phyloP scores from a whole-genome alignment of 176 grass and related monocot genomes.

The Urochloa ruziziensis region DNA sequence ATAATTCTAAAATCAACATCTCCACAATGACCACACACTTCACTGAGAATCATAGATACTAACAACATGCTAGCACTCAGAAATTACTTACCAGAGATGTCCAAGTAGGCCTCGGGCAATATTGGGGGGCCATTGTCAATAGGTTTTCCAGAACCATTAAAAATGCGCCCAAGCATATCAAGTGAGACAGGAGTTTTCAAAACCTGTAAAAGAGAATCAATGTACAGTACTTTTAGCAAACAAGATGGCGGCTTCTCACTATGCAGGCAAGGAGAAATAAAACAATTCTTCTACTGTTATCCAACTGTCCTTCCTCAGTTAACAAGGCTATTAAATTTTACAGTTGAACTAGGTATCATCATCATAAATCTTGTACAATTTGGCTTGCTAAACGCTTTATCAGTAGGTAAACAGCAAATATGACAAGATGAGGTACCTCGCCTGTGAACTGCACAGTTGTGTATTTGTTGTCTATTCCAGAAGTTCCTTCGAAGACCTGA shows the following conservation, averaged over 20 bases:
- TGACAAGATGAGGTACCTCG: constrained; percentile 57
- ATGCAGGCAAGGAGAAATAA: background rate
- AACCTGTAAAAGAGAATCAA: constrained; percentile 56
- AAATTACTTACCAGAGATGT: constrained; percentile 87
- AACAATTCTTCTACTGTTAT: background rate
- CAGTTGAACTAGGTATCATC: background rate
- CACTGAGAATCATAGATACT: background rate
- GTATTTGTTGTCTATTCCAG: constrained; percentile 98
- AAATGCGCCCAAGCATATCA: constrained; percentile 99
- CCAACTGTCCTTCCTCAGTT: background rate
- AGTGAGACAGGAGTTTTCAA: constrained; percentile 96
- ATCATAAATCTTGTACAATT: background rate
- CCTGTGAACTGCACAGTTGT: constrained; percentile 99
- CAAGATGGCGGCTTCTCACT: background rate
- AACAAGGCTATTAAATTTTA: background rate
- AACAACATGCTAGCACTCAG: constrained; percentile 5
- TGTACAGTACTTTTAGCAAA: background rate
- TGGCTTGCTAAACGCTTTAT: background rate
- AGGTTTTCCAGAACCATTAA: constrained; percentile 99
- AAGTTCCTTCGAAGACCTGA: constrained; percentile 98
- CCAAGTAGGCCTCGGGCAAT: constrained; percentile 95
- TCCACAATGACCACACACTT: background rate
- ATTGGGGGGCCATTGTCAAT: constrained; percentile 97
- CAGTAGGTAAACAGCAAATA: background rate
- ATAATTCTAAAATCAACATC: background rate